These are phyloP conservation scores for Podaxis sp. DNA, from an alignment of 768 basidiomycete species.

Conservation along the genomic window DNA sequence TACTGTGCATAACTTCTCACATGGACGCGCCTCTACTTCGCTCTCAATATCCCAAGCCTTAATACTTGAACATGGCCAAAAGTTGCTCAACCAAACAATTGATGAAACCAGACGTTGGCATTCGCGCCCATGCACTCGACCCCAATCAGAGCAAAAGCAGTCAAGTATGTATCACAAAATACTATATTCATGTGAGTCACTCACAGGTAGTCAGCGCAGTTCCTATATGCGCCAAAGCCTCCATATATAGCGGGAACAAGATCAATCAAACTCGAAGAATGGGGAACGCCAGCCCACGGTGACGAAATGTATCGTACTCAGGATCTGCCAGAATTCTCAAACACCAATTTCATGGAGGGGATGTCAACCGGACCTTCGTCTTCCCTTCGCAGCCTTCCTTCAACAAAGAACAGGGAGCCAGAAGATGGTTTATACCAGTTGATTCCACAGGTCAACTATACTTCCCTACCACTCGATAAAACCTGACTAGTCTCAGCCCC, in stretches of 20 bases:
- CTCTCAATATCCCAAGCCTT: neutral
- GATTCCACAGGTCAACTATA: slow-evolving; percentile 5
- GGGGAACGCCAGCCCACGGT: slow-evolving; percentile 6
- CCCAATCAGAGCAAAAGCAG: neutral
- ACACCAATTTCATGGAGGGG: neutral
- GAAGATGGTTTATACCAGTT: neutral
- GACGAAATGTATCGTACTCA: slow-evolving; percentile 1
- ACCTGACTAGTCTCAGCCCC: slow-evolving; percentile 9
- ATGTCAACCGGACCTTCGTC: neutral
- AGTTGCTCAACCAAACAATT: neutral
- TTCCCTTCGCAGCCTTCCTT: neutral
- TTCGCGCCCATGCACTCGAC: neutral
- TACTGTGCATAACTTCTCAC: slow-evolving; percentile 7
- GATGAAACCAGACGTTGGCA: neutral
- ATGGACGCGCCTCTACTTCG: neutral
- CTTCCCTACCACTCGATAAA: neutral
- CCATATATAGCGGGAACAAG: neutral
- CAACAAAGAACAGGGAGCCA: neutral
- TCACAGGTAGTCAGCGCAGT: neutral
- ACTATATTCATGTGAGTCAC: neutral
- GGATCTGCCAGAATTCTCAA: slow-evolving; percentile 4
- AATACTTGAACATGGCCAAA: neutral
- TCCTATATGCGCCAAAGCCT: neutral
- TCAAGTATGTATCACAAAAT: neutral
- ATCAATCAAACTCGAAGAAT: slow-evolving; percentile 4